Evolutionary conservation across 2,329 filamentous ascomycete genomes (phyloP).

Genomic region (Metarhizium sp.): DNA sequence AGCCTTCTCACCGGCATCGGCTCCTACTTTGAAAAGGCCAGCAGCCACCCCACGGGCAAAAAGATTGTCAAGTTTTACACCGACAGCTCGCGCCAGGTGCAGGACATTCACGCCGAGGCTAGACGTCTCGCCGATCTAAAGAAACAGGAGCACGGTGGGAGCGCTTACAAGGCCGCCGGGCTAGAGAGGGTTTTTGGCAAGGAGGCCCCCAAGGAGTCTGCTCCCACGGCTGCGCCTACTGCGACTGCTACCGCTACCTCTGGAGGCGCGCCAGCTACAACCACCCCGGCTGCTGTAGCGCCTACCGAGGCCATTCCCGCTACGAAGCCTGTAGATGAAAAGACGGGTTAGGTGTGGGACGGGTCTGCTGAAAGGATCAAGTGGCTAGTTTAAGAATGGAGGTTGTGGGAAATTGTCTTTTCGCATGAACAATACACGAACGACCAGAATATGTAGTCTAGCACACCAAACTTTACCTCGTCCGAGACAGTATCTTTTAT

Average conservation of each 20-base stretch:
- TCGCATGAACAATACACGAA: neutral
- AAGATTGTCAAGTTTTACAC: constrained; percentile 84
- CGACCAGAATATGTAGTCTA: neutral
- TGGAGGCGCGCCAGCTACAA: constrained; percentile 6
- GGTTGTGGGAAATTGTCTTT: neutral
- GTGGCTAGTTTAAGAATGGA: neutral
- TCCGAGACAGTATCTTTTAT: neutral
- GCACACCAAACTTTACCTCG: neutral
- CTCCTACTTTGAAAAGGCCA: constrained; percentile 93
- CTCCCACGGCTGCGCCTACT: constrained; percentile 6
- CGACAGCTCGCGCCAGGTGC: constrained; percentile 75
- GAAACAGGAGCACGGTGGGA: constrained; percentile 52
- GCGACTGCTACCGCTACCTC: neutral
- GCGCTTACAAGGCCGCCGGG: constrained; percentile 49
- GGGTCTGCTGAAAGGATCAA: neutral
- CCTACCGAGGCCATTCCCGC: constrained; percentile 10
- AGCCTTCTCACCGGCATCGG: constrained; percentile 55
- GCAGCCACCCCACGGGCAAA: constrained; percentile 78
- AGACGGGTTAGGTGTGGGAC: constrained; percentile 6
- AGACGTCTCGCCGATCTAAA: constrained; percentile 82
- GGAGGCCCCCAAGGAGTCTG: constrained; percentile 30
- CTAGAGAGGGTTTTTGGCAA: constrained; percentile 49
- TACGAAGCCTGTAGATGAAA: constrained; percentile 16
- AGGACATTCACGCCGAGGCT: constrained; percentile 90
- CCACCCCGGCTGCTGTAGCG: constrained; percentile 1